Conservation (phyloP, 441 rosid species). For the Populus tomentosa region DNA sequence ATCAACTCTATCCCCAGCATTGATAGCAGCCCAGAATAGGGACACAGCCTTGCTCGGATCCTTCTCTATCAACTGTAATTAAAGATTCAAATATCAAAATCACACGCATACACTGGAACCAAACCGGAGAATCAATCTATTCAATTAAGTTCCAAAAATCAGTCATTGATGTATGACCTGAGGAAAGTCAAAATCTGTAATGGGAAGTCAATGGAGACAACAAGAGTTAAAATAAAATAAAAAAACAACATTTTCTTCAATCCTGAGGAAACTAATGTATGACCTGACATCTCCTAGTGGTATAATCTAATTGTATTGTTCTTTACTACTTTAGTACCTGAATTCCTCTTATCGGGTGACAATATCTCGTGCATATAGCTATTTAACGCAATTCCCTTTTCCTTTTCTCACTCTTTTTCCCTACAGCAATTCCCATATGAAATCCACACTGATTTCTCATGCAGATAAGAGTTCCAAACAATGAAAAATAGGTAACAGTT, state of each 20-base stretch:
- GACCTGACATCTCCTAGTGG: not conserved
- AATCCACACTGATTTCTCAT: not conserved
- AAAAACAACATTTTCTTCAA: not conserved
- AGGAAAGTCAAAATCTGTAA: not conserved
- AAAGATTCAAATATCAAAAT: not conserved
- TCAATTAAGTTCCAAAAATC: no score
- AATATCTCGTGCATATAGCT: not conserved
- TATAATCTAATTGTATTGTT: not conserved
- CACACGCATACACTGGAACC: not conserved
- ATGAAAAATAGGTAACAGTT: not conserved
- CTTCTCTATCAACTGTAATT: constrained; percentile 63
- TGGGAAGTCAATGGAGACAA: not conserved
- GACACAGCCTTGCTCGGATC: constrained; percentile 71
- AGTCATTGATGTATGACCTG: not conserved
- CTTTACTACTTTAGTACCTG: not conserved
- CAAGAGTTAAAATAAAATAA: not conserved
- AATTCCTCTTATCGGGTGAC: not conserved
- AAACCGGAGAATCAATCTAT: not conserved
- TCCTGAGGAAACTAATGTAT: not conserved
- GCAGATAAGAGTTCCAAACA: not conserved
- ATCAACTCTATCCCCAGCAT: constrained; percentile 79
- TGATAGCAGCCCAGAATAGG: constrained; percentile 91
- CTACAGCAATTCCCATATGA: not conserved
- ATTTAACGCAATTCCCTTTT: not conserved
- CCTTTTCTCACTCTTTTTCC: not conserved